A percentile compares a stretch with the other conserved stretches of the same genome.
These are phyloP conservation scores for Pyrus bretschneideri DNA, from an alignment of 306 rosid genomes.

Conservation along the genomic window DNA sequence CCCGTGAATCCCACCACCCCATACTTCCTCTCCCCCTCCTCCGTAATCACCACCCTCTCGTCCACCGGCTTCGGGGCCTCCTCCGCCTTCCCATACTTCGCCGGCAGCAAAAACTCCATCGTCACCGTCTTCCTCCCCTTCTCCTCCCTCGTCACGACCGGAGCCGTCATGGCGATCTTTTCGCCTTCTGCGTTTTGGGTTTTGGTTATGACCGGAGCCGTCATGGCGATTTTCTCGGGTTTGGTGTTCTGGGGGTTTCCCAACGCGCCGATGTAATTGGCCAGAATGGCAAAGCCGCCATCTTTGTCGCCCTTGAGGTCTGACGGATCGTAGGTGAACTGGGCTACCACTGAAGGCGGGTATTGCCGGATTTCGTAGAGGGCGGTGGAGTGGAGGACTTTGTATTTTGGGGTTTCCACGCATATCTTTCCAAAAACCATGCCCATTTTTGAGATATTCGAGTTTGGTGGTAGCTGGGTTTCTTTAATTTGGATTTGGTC, in stretches of 20 bases:
- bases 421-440: constrained; percentile 60
- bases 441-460: constrained; percentile 35
- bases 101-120: constrained; percentile 72
- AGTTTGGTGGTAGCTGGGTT: not conserved
- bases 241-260: constrained; percentile 63
- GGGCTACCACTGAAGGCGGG: constrained; percentile 54
- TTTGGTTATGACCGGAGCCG: constrained; percentile 71
- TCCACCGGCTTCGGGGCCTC: constrained; percentile 82
- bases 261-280: constrained; percentile 72
- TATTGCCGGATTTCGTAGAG: constrained; percentile 75
- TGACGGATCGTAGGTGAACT: constrained; percentile 71
- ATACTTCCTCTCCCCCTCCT: constrained; percentile 62
- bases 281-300: constrained; percentile 66
- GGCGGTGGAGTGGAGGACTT: constrained; percentile 37
- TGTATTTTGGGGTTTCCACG: constrained; percentile 56
- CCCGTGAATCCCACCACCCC: constrained; percentile 78
- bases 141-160: constrained; percentile 31
- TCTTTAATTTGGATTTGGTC: not conserved
- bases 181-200: constrained; percentile 36
- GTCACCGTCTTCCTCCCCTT: constrained; percentile 38
- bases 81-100: constrained; percentile 50
- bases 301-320: constrained; percentile 67
- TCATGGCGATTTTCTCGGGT: constrained; percentile 84
- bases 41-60: constrained; percentile 66
- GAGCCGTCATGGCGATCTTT: constrained; percentile 73